Conservation (phyloP, 225 moss, liverwort and hornwort species). For the Asterella californica region DNA sequence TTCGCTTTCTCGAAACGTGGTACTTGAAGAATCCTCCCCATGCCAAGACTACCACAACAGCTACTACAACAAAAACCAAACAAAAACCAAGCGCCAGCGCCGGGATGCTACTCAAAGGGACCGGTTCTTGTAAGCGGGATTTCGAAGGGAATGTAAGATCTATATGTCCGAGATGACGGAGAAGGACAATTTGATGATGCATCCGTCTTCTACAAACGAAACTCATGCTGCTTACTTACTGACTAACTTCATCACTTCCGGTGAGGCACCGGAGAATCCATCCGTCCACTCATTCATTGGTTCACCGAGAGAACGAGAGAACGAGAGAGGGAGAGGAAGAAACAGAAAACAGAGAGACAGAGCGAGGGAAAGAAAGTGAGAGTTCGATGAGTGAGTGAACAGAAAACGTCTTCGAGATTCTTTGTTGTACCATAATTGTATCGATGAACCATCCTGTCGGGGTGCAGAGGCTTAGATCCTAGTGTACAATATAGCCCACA, state of each 20-base stretch:
- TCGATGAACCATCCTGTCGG: constrained; percentile 15
- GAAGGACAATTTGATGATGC: constrained; percentile 1
- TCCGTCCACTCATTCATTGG: neutral
- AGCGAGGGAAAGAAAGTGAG: too few species aligned
- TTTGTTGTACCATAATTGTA: constrained; percentile 23
- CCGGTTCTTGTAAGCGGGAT: constrained; percentile 17
- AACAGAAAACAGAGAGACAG: neutral
- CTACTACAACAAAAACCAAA: neutral
- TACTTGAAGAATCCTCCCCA: neutral
- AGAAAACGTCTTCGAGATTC: constrained; percentile 8
- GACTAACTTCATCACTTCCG: neutral
- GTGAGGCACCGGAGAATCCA: constrained; percentile 2
- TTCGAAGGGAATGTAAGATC: constrained; percentile 17
- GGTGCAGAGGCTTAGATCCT: constrained; percentile 17
- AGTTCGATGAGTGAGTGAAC: neutral
- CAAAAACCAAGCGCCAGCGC: neutral
- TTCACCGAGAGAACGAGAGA: neutral
- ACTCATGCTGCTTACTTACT: neutral
- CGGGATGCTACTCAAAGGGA: constrained; percentile 3
- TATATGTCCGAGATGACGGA: neutral
- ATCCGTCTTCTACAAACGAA: neutral
- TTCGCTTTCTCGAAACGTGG: constrained; percentile 19
- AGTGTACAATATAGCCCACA: constrained; percentile 5
- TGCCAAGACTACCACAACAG: neutral
- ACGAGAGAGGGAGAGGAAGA: neutral